phyloP scores from a whole-genome alignment of 148 eudicot genomes.

The Dysphania ambrosioides region DNA sequence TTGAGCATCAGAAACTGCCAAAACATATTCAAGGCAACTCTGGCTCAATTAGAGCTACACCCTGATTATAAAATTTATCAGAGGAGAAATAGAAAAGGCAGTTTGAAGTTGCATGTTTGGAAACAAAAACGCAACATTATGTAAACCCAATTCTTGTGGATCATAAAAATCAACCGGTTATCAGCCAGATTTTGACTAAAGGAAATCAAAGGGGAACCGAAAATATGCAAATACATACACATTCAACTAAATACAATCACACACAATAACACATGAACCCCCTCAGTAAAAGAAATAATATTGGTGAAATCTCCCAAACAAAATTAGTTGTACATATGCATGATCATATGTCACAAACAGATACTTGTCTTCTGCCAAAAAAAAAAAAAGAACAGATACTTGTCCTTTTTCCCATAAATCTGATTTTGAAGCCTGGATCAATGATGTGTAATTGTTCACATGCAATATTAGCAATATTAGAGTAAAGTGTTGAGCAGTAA shows the following conservation, averaged over 20 bases:
- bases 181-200: not conserved
- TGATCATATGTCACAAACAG: not conserved
- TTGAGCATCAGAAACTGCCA: not conserved
- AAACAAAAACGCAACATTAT: not conserved
- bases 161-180: not conserved
- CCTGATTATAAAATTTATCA: not conserved
- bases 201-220: not conserved
- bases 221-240: not conserved
- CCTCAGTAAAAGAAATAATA: not conserved
- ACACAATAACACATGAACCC: not conserved
- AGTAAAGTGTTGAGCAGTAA: not conserved
- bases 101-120: conserved; percentile 1
- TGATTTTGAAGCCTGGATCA: not conserved
- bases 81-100: not conserved
- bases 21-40: not conserved
- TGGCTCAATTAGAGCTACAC: not conserved
- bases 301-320: not conserved
- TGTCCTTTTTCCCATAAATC: not conserved
- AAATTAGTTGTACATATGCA: not conserved
- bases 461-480: not conserved
- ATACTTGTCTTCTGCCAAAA: not conserved
- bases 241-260: not conserved
- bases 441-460: not conserved
- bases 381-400: not conserved
- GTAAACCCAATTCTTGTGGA: not conserved